Evolutionary conservation across 306 rosid species (phyloP).

Genomic region (Cicer bijugum): DNA sequence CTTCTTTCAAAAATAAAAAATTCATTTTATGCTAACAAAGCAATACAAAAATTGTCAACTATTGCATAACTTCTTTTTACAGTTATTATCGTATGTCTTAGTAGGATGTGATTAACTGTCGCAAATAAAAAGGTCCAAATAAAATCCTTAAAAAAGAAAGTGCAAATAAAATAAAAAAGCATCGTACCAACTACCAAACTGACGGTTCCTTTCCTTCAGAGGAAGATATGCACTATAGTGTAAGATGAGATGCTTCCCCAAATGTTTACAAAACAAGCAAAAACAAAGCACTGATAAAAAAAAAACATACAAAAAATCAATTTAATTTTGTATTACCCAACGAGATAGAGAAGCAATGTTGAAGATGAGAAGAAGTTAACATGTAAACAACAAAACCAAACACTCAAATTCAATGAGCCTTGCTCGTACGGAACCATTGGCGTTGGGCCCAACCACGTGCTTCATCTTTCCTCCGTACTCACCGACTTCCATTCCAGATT

Average conservation of each 20-base stretch:
- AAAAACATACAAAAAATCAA: constrained; percentile 4
- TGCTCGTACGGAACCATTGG: constrained; percentile 38
- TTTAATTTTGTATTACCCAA: neutral
- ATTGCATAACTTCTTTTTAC: too few relatives aligned
- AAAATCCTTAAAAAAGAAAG: neutral
- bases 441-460: constrained; percentile 47
- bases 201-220: constrained; percentile 45
- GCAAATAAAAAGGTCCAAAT: too few relatives aligned
- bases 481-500: constrained; percentile 19
- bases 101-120: too few relatives aligned
- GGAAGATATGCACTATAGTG: constrained; percentile 20
- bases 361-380: constrained; percentile 35
- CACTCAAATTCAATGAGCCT: constrained; percentile 31
- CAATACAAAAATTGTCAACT: too few relatives aligned
- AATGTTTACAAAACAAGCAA: constrained; percentile 43
- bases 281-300: constrained; percentile 35
- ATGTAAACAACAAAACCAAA: constrained; percentile 19
- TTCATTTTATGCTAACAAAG: too few relatives aligned
- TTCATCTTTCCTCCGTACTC: constrained; percentile 33
- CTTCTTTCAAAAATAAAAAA: too few relatives aligned
- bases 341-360: neutral
- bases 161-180: constrained; percentile 29
- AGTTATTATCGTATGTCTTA: too few relatives aligned
- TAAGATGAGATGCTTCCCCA: constrained; percentile 45
- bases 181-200: constrained; percentile 31